phyloP scores from a whole-genome alignment of 345 rosid species.

The Viola odorata region DNA sequence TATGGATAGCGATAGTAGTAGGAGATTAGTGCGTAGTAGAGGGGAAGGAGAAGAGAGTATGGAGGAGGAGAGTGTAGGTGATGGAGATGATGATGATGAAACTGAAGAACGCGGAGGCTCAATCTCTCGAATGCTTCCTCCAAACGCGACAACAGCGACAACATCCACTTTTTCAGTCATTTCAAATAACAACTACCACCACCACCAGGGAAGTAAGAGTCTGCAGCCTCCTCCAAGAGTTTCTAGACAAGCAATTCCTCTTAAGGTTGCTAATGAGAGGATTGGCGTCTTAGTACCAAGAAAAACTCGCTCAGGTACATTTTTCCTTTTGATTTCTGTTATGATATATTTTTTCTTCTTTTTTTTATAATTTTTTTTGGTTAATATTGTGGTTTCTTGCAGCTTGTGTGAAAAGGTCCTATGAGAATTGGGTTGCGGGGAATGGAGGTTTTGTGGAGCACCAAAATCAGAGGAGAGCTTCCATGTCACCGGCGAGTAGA shows the following conservation, averaged over 20 bases:
- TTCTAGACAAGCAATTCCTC: conserved; percentile 9
- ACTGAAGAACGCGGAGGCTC: neutral
- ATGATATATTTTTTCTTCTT: neutral
- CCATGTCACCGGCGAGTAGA: conserved; percentile 39
- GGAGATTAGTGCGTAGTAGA: conserved; percentile 24
- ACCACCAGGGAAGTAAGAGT: too few species aligned
- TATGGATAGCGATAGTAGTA: conserved; percentile 34
- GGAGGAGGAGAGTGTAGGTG: conserved; percentile 37
- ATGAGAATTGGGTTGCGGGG: conserved; percentile 43
- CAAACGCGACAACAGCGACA: too few species aligned
- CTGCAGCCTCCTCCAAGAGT: conserved; percentile 6
- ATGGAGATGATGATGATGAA: conserved; percentile 29
- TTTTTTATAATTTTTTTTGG: neutral
- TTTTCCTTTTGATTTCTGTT: neutral
- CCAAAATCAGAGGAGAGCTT: conserved; percentile 11
- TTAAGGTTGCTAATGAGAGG: conserved; percentile 37
- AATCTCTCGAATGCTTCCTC: neutral
- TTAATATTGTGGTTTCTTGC: conserved; percentile 1
- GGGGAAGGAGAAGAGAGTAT: conserved; percentile 35
- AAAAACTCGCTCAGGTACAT: conserved; percentile 57
- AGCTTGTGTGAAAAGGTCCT: conserved; percentile 57
- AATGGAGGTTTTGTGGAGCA: conserved; percentile 35
- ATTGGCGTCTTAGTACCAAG: conserved; percentile 54
- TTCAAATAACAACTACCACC: too few species aligned
- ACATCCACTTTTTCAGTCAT: too few species aligned